phyloP scores from a whole-genome alignment of 2,329 filamentous ascomycete genomes.

The Shiraia sp. region DNA sequence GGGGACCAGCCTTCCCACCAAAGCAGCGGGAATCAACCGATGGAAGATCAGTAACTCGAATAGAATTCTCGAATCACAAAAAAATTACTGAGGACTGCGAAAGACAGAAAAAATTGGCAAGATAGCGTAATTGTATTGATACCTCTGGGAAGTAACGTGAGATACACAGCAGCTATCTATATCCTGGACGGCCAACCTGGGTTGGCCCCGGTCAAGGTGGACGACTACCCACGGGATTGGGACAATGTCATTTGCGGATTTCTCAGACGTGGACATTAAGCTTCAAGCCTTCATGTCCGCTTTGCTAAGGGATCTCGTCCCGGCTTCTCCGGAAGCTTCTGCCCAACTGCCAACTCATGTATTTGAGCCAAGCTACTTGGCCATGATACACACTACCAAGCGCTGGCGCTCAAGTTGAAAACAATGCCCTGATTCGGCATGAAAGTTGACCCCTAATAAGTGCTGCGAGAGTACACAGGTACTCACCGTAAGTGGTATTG shows the following conservation, averaged over 20 bases:
- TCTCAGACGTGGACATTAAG: constrained; percentile 19
- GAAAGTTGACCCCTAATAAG: no score
- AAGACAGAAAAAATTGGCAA: background rate
- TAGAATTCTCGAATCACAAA: background rate
- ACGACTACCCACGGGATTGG: constrained; percentile 24
- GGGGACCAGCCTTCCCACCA: constrained; percentile 4
- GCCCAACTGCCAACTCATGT: constrained; percentile 8
- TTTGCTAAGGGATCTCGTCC: constrained; percentile 36
- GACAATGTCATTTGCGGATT: constrained; percentile 25
- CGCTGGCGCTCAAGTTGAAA: no score
- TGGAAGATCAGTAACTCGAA: background rate
- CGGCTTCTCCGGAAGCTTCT: constrained; percentile 37
- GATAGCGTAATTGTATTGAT: no score
- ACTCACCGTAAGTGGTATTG: no score
- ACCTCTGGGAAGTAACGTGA: no score
- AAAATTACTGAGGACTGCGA: constrained; percentile 5
- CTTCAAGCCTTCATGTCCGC: constrained; percentile 23
- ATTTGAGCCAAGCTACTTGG: no score
- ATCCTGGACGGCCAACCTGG: background rate
- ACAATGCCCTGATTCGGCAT: no score
- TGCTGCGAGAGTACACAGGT: no score
- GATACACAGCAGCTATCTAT: no score
- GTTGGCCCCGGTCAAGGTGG: constrained; percentile 9
- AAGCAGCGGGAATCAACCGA: background rate
- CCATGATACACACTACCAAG: no score